A percentile compares a stretch with the other conserved stretches of the same genome.
Evolutionary conservation across 768 basidiomycete genomes (phyloP).

Genomic region (Rossbeevera mucosa): DNA sequence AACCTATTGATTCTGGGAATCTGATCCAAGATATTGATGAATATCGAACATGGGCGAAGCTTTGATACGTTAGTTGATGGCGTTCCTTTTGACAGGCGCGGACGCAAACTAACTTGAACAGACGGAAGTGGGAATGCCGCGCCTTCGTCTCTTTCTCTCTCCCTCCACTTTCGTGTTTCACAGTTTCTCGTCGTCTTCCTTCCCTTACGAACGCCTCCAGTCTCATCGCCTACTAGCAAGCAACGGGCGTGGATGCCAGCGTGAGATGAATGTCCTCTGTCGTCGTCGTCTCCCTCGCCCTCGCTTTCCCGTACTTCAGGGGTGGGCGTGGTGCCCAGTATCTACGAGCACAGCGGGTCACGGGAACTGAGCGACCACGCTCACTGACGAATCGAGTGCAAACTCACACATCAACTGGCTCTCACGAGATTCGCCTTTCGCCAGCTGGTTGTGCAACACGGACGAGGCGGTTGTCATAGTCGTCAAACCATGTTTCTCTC

Average conservation of each 20-base stretch:
- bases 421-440: constrained; percentile 6
- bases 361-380: not conserved
- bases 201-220: not conserved
- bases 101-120: not conserved
- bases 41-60: not conserved
- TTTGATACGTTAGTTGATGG: not conserved
- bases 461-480: not conserved
- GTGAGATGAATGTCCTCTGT: not conserved
- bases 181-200: not conserved
- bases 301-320: not conserved
- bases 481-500: not conserved
- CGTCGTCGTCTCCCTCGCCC: not conserved
- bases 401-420: constrained; percentile 3
- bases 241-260: constrained; percentile 5
- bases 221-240: not conserved
- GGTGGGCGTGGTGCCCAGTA: not conserved
- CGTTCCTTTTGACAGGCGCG: not conserved
- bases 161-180: not conserved
- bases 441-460: not conserved
- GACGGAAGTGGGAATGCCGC: not conserved
- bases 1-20: not conserved
- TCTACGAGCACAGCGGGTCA: constrained; percentile 1
- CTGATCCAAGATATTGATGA: not conserved
- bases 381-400: not conserved
- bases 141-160: not conserved